These are phyloP conservation scores for Mitragyna speciosa DNA, from an alignment of 257 asterid genomes.

Conservation along the genomic window DNA sequence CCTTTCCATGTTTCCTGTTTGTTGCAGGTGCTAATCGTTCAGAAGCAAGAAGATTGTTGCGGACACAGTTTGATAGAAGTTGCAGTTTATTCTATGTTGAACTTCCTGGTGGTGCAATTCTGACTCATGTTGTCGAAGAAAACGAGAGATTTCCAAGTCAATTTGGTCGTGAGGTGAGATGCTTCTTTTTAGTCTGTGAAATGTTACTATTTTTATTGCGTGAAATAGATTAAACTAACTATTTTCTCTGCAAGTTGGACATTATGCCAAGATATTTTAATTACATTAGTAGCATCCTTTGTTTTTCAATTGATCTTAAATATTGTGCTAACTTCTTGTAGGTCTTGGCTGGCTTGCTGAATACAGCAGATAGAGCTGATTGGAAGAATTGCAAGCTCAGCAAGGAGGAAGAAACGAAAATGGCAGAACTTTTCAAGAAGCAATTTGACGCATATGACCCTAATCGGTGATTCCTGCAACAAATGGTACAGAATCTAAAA, in stretches of 20 bases:
- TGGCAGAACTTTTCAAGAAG: conserved; percentile 64
- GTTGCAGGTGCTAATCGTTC: conserved; percentile 52
- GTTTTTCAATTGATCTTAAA: neutral
- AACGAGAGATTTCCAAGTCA: conserved; percentile 82
- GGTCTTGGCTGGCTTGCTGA: conserved; percentile 96
- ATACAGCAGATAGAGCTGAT: conserved; percentile 84
- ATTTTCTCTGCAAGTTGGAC: neutral
- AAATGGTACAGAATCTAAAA: conserved; percentile 27
- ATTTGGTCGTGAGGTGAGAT: conserved; percentile 93
- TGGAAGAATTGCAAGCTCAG: conserved; percentile 85
- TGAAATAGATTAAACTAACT: neutral
- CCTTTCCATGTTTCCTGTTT: neutral
- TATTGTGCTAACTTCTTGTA: conserved; percentile 24
- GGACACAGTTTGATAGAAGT: conserved; percentile 50
- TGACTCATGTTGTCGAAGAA: conserved; percentile 70
- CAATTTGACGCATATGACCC: conserved; percentile 66
- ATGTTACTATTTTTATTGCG: neutral
- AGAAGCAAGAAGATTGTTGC: conserved; percentile 57
- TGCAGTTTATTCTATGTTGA: conserved; percentile 85
- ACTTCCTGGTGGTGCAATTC: conserved; percentile 75
- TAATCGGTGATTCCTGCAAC: conserved; percentile 39
- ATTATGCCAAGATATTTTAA: neutral
- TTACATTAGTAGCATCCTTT: neutral
- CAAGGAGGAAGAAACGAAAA: conserved; percentile 73
- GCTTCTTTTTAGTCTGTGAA: neutral